A percentile compares a stretch with the other conserved stretches of the same genome.
Evolutionary conservation across 2,329 filamentous ascomycete genomes (phyloP).

Genomic region (Leptographium radiaticola): DNA sequence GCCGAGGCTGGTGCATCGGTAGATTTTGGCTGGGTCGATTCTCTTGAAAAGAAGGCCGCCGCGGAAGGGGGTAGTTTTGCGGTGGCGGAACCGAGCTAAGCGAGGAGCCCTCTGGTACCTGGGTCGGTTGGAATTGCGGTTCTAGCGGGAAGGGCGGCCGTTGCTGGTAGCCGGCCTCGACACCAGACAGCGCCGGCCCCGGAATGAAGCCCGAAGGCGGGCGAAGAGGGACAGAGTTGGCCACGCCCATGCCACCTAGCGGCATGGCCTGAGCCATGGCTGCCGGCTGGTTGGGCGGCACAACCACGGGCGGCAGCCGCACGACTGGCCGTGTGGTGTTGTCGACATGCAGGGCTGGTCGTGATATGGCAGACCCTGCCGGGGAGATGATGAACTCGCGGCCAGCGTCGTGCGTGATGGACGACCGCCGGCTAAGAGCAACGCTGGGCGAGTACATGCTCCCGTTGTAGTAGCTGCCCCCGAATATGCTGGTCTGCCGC

Average conservation of each 20-base stretch:
- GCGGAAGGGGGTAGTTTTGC: constrained; percentile 44
- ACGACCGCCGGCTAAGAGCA: constrained; percentile 80
- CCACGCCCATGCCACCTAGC: neutral
- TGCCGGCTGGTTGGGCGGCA: constrained; percentile 7
- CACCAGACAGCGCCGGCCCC: too few relatives aligned
- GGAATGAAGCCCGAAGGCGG: neutral
- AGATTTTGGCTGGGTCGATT: constrained; percentile 35
- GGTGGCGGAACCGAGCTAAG: constrained; percentile 42
- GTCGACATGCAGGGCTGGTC: constrained; percentile 49
- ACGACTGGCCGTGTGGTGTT: constrained; percentile 55
- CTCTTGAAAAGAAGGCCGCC: constrained; percentile 45
- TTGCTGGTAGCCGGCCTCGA: neutral
- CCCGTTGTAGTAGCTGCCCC: constrained; percentile 48
- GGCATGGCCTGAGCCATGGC: neutral
- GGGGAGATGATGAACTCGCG: constrained; percentile 71
- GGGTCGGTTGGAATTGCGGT: neutral
- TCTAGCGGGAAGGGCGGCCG: neutral
- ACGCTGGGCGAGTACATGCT: constrained; percentile 79
- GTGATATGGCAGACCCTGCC: constrained; percentile 62
- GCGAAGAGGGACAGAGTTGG: constrained; percentile 4
- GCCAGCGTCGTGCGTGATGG: constrained; percentile 50
- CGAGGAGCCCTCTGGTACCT: constrained; percentile 18
- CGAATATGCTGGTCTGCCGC: constrained; percentile 66
- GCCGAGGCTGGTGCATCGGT: constrained; percentile 87
- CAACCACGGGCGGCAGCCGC: constrained; percentile 52